Evolutionary conservation across 345 rosid genomes (phyloP).

Genomic region (Hibiscus syriacus): DNA sequence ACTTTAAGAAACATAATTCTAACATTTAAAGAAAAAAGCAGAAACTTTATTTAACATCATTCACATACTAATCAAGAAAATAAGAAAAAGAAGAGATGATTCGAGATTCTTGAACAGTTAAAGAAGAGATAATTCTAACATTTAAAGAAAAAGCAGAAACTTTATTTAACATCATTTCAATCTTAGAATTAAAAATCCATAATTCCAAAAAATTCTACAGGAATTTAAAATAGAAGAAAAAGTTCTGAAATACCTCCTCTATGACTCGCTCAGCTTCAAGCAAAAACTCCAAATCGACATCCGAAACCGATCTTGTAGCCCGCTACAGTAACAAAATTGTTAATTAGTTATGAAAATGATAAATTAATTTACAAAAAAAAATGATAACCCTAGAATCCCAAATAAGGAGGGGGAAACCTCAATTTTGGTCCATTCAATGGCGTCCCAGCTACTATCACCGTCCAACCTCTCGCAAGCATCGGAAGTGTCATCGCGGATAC

Average conservation of each 20-base stretch:
- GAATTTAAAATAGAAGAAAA: neutral
- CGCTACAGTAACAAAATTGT: constrained; percentile 28
- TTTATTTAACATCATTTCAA: neutral
- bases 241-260: constrained; percentile 39
- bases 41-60: neutral
- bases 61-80: neutral
- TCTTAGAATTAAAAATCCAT: neutral
- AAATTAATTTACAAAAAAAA: neutral
- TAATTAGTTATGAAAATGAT: neutral
- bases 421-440: constrained; percentile 69
- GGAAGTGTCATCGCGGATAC: constrained; percentile 37
- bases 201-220: neutral
- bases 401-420: constrained; percentile 34
- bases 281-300: constrained; percentile 54
- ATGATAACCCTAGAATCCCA: constrained; percentile 10
- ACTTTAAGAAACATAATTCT: neutral
- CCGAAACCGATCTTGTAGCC: constrained; percentile 39
- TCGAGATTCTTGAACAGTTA: neutral
- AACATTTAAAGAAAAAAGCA: neutral
- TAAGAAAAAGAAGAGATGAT: neutral
- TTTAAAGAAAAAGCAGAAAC: neutral
- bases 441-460: constrained; percentile 75
- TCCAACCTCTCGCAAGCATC: constrained; percentile 59
- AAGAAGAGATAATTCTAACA: neutral
- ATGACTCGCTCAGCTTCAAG: constrained; percentile 63